Evolutionary conservation across 768 basidiomycete genomes (phyloP).

Genomic region (Coprinopsis sp.): DNA sequence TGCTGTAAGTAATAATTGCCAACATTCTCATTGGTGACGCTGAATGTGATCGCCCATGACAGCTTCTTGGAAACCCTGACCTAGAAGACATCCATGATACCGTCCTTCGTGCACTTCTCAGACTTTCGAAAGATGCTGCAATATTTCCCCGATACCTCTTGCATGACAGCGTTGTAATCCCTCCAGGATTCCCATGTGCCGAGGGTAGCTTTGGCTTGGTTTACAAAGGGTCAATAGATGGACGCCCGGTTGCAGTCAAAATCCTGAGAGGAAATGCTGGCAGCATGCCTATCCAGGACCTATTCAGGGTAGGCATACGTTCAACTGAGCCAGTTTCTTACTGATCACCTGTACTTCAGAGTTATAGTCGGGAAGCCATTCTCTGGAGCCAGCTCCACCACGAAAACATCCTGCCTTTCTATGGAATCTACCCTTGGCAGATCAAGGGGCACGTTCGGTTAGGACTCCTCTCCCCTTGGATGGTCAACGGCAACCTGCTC

Average conservation of each 20-base stretch:
- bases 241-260: constrained; percentile 8
- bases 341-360: background rate
- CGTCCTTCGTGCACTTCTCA: constrained; percentile 2
- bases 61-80: constrained; percentile 2
- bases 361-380: constrained; percentile 9
- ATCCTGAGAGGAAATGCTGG: constrained; percentile 1
- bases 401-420: constrained; percentile 16
- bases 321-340: background rate
- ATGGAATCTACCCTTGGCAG: constrained; percentile 12
- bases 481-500: constrained; percentile 15
- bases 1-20: background rate
- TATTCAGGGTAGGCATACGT: constrained; percentile 3
- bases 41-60: background rate
- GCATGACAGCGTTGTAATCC: background rate
- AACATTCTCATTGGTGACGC: background rate
- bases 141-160: constrained; percentile 5
- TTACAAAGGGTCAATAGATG: background rate
- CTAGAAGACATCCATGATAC: background rate
- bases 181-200: background rate
- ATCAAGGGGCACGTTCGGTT: constrained; percentile 5
- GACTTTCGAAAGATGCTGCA: constrained; percentile 1
- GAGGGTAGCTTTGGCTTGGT: constrained; percentile 6
- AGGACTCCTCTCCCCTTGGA: constrained; percentile 16
- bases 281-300: background rate
- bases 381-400: constrained; percentile 15